Base-by-base conservation (phyloP, 176 grass and related monocot genomes). In the Avena sativa region DNA sequence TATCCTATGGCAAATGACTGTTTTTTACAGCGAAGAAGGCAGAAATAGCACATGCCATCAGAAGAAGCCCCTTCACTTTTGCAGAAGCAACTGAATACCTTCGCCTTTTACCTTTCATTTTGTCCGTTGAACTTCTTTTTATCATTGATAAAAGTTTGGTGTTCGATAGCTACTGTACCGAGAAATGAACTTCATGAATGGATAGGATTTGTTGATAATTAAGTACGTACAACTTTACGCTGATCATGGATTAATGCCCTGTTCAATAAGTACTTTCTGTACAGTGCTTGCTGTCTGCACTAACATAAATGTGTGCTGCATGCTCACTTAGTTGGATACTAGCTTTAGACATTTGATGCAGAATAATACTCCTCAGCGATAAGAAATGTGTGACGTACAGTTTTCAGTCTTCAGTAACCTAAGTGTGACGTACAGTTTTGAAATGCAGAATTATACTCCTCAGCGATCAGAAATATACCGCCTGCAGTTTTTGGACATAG, bases 71-170 rank as follows among this genome's bases (percentile, higher is more conserved):
- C 8, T 63, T 57, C 15, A 8, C 72, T 83, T 88, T 88, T 78
- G 2, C 86, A 36, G 60, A 69, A 83, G 86, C 71, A 56, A 87
- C 8, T 74, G 71, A 66, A 66, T 69, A 16, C 48, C 78, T 78
- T 83, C 17, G 57, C 71, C 71, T 67, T 88, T 88, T 83, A 32
- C 60, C 59, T 68, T 69, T 59, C n/a, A 30, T 83, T 88, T 78
- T 78, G 80, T 88, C 63, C 26, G 63, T 66, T 82, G 49, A 83
- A 67, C 79, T 68, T 83, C 49, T 64, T 76, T 67, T 47, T 32
- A 44, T 32, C 63, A 76, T 61, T 67, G 59, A 67, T 75, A 82
- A 87, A 56, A 87, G 47, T 16, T 66, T 32, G 63, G 12, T 7
- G 63, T 66, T 38, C 65, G 6, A 38, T 38, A 15, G 28, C 28